These are phyloP conservation scores for Acmispon strigosus DNA, from an alignment of 306 rosid species.

Conservation along the genomic window DNA sequence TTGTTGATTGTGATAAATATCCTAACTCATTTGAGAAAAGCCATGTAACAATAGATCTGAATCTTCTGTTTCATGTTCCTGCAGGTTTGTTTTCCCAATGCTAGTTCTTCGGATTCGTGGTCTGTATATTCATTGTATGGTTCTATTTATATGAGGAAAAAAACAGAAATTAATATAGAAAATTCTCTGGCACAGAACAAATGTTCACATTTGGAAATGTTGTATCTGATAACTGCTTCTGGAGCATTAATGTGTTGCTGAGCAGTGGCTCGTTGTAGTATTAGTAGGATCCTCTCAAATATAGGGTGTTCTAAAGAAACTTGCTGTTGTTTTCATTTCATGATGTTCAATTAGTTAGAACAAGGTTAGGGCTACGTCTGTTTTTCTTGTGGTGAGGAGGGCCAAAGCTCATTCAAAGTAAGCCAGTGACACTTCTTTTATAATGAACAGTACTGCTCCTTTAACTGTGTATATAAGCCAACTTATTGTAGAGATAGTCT, in stretches of 20 bases:
- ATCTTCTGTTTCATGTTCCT: slow-evolving; percentile 64
- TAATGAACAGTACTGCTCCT: too few species aligned
- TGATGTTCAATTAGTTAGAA: background rate
- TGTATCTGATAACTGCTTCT: slow-evolving; percentile 18
- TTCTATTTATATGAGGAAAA: slow-evolving; percentile 30
- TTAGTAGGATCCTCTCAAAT: slow-evolving; percentile 8
- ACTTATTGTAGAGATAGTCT: too few species aligned
- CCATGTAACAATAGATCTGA: slow-evolving; percentile 52
- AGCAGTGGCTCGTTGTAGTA: slow-evolving; percentile 15
- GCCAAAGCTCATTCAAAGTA: background rate
- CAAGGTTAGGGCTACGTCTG: background rate
- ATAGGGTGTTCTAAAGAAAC: background rate
- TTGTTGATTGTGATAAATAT: slow-evolving; percentile 20
- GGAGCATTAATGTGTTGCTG: slow-evolving; percentile 14
- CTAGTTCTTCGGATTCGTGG: slow-evolving; percentile 59
- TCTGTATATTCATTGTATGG: slow-evolving; percentile 62
- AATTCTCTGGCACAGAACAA: slow-evolving; percentile 36
- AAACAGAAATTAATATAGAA: slow-evolving; percentile 20
- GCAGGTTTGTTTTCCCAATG: slow-evolving; percentile 77
- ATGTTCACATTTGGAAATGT: slow-evolving; percentile 24
- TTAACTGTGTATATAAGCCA: too few species aligned
- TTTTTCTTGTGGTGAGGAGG: background rate
- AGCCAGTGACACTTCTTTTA: too few species aligned
- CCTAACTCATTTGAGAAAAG: slow-evolving; percentile 28
- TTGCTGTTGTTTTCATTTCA: background rate